phyloP scores from a whole-genome alignment of 2,329 filamentous ascomycete genomes.

The Penicillium hordei region DNA sequence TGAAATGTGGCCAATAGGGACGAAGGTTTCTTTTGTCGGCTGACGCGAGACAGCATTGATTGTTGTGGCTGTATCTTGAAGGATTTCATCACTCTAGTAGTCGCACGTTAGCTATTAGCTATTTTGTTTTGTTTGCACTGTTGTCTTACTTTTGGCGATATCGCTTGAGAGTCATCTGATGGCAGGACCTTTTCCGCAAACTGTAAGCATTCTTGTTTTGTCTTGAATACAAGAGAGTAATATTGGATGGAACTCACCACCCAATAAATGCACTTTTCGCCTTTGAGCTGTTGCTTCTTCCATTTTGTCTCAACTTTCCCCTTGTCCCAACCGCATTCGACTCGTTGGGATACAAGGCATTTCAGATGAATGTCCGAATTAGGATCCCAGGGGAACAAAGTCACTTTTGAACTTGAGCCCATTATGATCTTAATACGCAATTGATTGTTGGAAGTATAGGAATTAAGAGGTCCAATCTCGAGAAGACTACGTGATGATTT shows the following conservation, averaged over 20 bases:
- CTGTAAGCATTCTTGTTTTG: not conserved
- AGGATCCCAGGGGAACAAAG: slow-evolving; percentile 23
- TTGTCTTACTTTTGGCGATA: not conserved
- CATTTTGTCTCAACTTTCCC: slow-evolving; percentile 20
- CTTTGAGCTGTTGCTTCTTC: slow-evolving; percentile 15
- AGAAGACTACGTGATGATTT: not conserved
- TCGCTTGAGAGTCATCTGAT: slow-evolving; percentile 9
- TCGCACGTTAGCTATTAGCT: not conserved
- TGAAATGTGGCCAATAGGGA: slow-evolving; percentile 25
- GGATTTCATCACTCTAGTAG: slow-evolving; percentile 2
- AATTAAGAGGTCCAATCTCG: not conserved
- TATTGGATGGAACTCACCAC: slow-evolving; percentile 15
- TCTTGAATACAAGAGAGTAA: not conserved
- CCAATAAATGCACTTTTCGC: slow-evolving; percentile 25
- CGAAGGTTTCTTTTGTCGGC: slow-evolving; percentile 13
- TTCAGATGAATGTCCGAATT: slow-evolving; percentile 13
- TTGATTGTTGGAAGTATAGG: not conserved
- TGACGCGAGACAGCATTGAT: slow-evolving; percentile 17
- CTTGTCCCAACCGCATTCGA: slow-evolving; percentile 21
- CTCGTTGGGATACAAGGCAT: slow-evolving; percentile 18
- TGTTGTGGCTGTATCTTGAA: slow-evolving; percentile 19
- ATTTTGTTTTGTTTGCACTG: not conserved
- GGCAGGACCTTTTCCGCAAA: not conserved
- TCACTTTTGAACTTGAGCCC: slow-evolving; percentile 4
- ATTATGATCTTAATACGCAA: not conserved